phyloP scores from a whole-genome alignment of 176 grass and related monocot genomes.

The Bolboschoenus planiculmis region DNA sequence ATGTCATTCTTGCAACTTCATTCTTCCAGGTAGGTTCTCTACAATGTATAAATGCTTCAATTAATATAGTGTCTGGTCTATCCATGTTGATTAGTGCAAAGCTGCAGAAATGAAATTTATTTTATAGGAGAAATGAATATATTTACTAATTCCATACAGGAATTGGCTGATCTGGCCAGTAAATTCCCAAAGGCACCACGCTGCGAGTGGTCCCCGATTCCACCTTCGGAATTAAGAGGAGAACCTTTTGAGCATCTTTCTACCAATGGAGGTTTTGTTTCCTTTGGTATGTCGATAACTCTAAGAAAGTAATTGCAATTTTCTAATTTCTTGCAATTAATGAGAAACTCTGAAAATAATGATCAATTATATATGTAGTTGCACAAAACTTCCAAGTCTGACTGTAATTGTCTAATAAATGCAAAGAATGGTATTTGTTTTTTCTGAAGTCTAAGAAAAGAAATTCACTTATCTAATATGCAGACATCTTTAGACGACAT shows the following conservation, averaged over 20 bases:
- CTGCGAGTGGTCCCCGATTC: slow-evolving; percentile 87
- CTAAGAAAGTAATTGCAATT: neutral
- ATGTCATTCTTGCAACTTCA: slow-evolving; percentile 65
- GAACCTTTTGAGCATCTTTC: slow-evolving; percentile 60
- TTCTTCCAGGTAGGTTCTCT: slow-evolving; percentile 61
- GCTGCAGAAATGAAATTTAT: neutral
- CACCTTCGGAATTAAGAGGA: slow-evolving; percentile 65
- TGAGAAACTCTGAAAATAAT: neutral
- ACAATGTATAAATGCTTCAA: neutral
- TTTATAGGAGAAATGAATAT: neutral
- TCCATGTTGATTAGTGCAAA: neutral
- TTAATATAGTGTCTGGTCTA: neutral
- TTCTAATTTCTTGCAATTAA: neutral
- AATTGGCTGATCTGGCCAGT: slow-evolving; percentile 47
- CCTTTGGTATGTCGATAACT: slow-evolving; percentile 41
- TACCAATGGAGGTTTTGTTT: slow-evolving; percentile 90
- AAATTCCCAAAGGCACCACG: slow-evolving; percentile 35
- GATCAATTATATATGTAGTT: neutral
- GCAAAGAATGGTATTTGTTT: neutral
- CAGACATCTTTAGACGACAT: slow-evolving; percentile 52
- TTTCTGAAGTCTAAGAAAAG: neutral
- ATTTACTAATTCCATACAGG: slow-evolving; percentile 34
- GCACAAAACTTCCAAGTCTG: neutral
- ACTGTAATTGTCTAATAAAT: neutral
- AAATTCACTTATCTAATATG: neutral